Evolutionary conservation across 139 green algal genomes (phyloP), one percentile per base, ranked within the genome.

Genomic region (Ettlia oleoabundans): DNA sequence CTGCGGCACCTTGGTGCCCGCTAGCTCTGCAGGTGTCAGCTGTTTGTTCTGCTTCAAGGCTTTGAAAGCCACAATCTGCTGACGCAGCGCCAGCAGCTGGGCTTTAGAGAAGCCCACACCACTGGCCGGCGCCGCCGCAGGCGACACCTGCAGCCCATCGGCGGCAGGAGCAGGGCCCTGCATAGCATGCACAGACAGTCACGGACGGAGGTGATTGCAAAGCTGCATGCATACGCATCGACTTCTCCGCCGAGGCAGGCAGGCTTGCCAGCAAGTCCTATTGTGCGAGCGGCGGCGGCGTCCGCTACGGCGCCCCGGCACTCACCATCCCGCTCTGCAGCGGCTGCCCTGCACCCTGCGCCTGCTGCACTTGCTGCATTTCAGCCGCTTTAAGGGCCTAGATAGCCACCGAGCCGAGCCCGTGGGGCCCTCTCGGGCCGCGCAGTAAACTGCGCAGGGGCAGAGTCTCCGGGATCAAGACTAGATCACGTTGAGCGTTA

Each of bases 41-140:
- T 69, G 51, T 51, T 47, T 32, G 28, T 43, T 43, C 21, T 28
- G 81, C 77, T 89, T 89, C 33, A 93, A 43, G 19, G 47, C 43
- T 32, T 90, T 88, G 67, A 92, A 92, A 2, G 72, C 82, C 51
- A 90, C 19, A 65, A 94, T 92, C 77, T 94, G 90, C 42, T 84
- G 75, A 19, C 82, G 77, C 37, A 93, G 86, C 40, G 83, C 51
- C 6, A 52, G 42, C 32, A 91, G 82, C 81, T 93, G 90, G 8
- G 62, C 38, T 1, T 43, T 63, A 2, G 89, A 90, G 83, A 93
- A 92, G 32, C 83, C 83, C 3, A 78, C 26, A 51, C 82, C 65
- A 47, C 22, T 73, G 37, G 73, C 73, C 15, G 76, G 40, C 13
- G 64, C 43, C 24, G 37, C 32, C 10, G 71, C 72, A 30, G 65